Evolutionary conservation across 768 basidiomycete species (phyloP), one percentile per base, ranked within the genome.

Genomic region (Pulveroboletus sp.): DNA sequence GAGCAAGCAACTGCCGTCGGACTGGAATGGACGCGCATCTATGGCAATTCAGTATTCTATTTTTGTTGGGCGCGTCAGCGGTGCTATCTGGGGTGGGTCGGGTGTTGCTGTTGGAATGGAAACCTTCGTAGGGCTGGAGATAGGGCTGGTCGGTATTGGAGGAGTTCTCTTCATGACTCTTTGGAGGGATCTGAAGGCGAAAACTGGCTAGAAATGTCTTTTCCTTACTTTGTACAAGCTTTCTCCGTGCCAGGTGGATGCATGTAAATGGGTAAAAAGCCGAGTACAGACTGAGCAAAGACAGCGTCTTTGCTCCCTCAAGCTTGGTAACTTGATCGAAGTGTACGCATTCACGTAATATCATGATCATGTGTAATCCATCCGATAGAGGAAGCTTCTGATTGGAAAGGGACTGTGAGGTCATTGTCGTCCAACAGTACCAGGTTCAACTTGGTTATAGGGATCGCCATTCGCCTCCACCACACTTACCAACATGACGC

Each of bases 1-100:
- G 26, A 82, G 80, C 53, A 87, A 88, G 65, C 84, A 84, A 63
- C 72, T 86, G 28, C 84, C 85, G 2, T 71, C 74, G 6, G 65
- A 69, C 50, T 86, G 81, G 80, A 86, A 84, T 57, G 71, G 73
- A 26, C 70, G 73, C 26, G 73, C 73, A n/a, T 73, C 75, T 31
- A 64, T 84, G 63, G 75, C 71, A 7, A 81, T 87, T 38, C 85
- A 85, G 60, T 86, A 82, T 55, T 82, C 82, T 65, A 86, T 82
- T 57, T 86, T 80, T 58, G 65, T 70, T 1, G 84, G 85, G n/a
- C 73, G 84, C 5, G 77, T 83, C 11, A 74, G 21, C 21, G 21
- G 21, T 21, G 21, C 21, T 21, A 21, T 21, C 21, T 21, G 82
- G 75, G 86, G 85, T 39, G 86, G 83, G 5, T 76, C 77, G 10